A percentile compares a stretch with the other conserved stretches of the same genome.
phyloP scores from a whole-genome alignment of 768 basidiomycete genomes.

The Daedaleopsis nitida region DNA sequence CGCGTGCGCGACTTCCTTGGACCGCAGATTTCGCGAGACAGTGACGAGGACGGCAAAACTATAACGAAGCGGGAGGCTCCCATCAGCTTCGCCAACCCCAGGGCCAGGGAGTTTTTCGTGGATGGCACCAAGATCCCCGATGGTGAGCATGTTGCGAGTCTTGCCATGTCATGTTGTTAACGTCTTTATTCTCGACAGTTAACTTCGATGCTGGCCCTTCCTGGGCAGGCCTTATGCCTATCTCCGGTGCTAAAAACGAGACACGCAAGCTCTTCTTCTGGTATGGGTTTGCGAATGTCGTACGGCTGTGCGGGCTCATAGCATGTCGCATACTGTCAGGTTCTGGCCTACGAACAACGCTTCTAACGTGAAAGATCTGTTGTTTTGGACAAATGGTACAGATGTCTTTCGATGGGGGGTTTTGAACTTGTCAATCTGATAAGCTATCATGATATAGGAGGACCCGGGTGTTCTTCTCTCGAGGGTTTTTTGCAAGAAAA shows the following conservation, averaged over 20 bases:
- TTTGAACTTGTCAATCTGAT: too few species aligned
- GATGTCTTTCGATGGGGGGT: too few species aligned
- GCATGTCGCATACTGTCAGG: constrained; percentile 19
- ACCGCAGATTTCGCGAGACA: constrained; percentile 12
- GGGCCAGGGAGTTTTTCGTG: constrained; percentile 34
- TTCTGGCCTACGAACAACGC: constrained; percentile 37
- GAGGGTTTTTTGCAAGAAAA: constrained; percentile 77
- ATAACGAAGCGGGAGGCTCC: constrained; percentile 15
- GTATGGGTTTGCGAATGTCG: constrained; percentile 1
- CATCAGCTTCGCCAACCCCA: constrained; percentile 28
- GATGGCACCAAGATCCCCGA: constrained; percentile 36
- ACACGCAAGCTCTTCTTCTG: constrained; percentile 45
- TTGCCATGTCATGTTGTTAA: background rate
- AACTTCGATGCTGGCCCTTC: constrained; percentile 40
- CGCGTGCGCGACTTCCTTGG: constrained; percentile 30
- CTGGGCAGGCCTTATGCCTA: constrained; percentile 34
- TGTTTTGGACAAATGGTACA: constrained; percentile 39
- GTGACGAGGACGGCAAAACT: constrained; percentile 1
- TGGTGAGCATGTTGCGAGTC: constrained; percentile 20
- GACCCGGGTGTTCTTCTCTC: constrained; percentile 73
- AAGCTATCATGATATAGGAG: constrained; percentile 39
- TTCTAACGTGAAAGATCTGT: constrained; percentile 30
- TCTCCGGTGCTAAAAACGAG: constrained; percentile 36
- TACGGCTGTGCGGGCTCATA: background rate
- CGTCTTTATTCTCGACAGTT: constrained; percentile 22